These are phyloP conservation scores for Penicillium verhagenii DNA, from an alignment of 495 filamentous ascomycete species.

Conservation along the genomic window DNA sequence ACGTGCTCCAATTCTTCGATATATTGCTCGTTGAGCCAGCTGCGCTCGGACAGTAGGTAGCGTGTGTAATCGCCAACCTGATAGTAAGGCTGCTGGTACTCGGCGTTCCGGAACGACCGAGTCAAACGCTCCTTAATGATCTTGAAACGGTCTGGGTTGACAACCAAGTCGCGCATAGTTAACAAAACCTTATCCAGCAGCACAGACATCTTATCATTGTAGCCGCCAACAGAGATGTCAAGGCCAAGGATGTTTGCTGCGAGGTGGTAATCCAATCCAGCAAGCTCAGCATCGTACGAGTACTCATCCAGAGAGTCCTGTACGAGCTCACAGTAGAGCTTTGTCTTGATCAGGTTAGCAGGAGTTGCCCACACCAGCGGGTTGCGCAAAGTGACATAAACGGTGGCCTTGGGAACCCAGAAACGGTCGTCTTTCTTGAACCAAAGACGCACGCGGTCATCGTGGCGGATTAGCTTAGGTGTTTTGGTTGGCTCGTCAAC, in stretches of 20 bases:
- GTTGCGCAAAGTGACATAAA: conserved; percentile 77
- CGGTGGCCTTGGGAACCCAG: conserved; percentile 94
- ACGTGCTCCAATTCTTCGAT: conserved; percentile 73
- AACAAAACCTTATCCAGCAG: conserved; percentile 87
- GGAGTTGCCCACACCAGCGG: conserved; percentile 76
- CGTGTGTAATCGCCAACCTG: conserved; percentile 84
- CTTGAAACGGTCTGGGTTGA: conserved; percentile 81
- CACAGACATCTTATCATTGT: conserved; percentile 93
- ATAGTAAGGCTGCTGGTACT: conserved; percentile 82
- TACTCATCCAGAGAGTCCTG: conserved; percentile 90
- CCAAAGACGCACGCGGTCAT: conserved; percentile 82
- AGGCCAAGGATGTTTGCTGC: conserved; percentile 67
- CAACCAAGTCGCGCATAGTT: conserved; percentile 80
- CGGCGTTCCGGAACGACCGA: conserved; percentile 77
- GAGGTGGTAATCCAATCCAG: conserved; percentile 83
- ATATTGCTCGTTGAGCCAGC: conserved; percentile 79
- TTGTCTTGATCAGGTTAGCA: conserved; percentile 70
- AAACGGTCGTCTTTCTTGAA: conserved; percentile 99
- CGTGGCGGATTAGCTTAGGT: conserved; percentile 86
- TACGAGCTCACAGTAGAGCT: conserved; percentile 83
- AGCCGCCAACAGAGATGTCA: conserved; percentile 78
- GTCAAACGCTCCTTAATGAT: conserved; percentile 86
- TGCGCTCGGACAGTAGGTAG: conserved; percentile 74
- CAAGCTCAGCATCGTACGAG: conserved; percentile 93
- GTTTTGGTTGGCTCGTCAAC: conserved; percentile 67